Conservation (phyloP, 129 eudicot species). For the Centrapalus pauciflorus region DNA sequence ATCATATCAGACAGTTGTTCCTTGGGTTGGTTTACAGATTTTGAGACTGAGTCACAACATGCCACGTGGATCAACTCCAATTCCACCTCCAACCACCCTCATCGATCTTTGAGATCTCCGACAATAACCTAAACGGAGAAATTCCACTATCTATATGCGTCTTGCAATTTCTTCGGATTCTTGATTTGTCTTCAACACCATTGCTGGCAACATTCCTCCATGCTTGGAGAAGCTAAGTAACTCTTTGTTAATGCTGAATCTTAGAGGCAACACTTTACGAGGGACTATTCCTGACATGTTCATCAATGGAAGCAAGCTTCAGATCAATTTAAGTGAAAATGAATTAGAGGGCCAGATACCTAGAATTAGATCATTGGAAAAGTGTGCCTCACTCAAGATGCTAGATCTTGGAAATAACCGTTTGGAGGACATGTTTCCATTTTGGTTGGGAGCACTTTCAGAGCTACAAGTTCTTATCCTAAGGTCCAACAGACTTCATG, state of each 20-base stretch:
- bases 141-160: conserved; percentile 18
- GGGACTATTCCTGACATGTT: conserved; percentile 25
- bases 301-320: not conserved
- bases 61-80: conserved; percentile 16
- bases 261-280: conserved; percentile 16
- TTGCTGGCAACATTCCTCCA: conserved; percentile 26
- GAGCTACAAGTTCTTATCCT: conserved; percentile 24
- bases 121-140: conserved; percentile 13
- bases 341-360: conserved; percentile 19
- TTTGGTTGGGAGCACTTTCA: conserved; percentile 16
- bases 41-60: conserved; percentile 12
- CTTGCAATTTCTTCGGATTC: not conserved
- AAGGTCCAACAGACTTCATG: conserved; percentile 21
- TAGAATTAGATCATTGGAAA: conserved; percentile 12
- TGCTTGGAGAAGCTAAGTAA: conserved; percentile 17
- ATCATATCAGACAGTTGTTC: conserved; percentile 6
- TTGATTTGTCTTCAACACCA: conserved; percentile 28
- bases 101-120: not conserved
- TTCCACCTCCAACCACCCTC: conserved; percentile 5
- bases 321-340: conserved; percentile 15
- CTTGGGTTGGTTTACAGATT: conserved; percentile 7
- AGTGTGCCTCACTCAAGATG: conserved; percentile 13
- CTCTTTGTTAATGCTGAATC: conserved; percentile 9
- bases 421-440: conserved; percentile 20
- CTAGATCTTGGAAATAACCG: conserved; percentile 24